Percentiles rank a stretch among this genome's conserved stretches.
Conservation (phyloP, 2,329 filamentous ascomycete genomes). For the Ophiostoma tasmaniense region DNA sequence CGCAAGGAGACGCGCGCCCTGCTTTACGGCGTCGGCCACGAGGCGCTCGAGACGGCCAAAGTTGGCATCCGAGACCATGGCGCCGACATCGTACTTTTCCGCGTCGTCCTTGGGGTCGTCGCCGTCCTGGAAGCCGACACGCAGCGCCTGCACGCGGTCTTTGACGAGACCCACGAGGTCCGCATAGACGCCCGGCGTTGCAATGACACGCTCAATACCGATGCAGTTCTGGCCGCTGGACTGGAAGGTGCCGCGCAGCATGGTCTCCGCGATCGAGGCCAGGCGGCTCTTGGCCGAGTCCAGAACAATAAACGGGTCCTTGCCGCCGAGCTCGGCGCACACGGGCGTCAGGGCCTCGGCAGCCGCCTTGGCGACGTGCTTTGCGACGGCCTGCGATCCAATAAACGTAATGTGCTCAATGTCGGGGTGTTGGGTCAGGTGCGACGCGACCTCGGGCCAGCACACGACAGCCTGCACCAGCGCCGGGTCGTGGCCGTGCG, state of each 20-base stretch:
- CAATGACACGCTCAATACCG: slow-evolving; percentile 88
- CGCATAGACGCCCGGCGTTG: slow-evolving; percentile 66
- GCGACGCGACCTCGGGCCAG: slow-evolving; percentile 73
- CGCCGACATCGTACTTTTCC: slow-evolving; percentile 66
- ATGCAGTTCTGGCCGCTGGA: slow-evolving; percentile 96
- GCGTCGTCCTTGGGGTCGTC: not conserved
- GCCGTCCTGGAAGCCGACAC: slow-evolving; percentile 53
- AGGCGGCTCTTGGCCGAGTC: slow-evolving; percentile 61
- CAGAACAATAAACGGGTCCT: slow-evolving; percentile 84
- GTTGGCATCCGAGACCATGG: slow-evolving; percentile 71
- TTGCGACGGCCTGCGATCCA: slow-evolving; percentile 77
- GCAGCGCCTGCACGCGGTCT: slow-evolving; percentile 64
- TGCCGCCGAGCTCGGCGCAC: slow-evolving; percentile 86
- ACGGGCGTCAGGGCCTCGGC: slow-evolving; percentile 81
- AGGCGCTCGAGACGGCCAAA: slow-evolving; percentile 71
- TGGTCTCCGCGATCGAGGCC: slow-evolving; percentile 64
- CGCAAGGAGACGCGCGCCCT: slow-evolving; percentile 71
- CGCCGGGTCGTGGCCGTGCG: slow-evolving; percentile 72
- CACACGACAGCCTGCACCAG: slow-evolving; percentile 80
- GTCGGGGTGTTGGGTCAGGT: slow-evolving; percentile 74
- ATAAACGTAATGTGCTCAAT: slow-evolving; percentile 94
- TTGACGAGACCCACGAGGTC: slow-evolving; percentile 61
- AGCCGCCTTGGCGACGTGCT: slow-evolving; percentile 78
- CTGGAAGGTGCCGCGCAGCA: slow-evolving; percentile 91
- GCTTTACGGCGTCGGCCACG: slow-evolving; percentile 64